A percentile compares a stretch with the other conserved stretches of the same genome.
These are phyloP conservation scores for Saturnispora besseyi DNA, from an alignment of 805 yeast species.

Conservation along the genomic window DNA sequence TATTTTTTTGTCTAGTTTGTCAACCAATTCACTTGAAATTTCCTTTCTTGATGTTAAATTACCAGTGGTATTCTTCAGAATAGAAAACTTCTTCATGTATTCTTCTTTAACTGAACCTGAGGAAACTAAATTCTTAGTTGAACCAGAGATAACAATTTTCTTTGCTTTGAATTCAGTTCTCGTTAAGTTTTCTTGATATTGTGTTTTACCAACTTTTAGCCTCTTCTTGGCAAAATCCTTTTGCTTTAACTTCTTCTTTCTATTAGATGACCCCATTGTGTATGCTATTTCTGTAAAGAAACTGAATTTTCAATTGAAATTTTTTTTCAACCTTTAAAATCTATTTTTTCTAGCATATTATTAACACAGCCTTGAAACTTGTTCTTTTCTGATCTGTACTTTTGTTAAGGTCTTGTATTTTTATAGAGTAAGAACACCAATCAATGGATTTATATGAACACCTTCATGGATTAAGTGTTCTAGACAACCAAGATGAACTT, in stretches of 20 bases:
- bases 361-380: constrained; percentile 8
- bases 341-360: not conserved
- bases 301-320: not conserved
- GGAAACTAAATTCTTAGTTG: constrained; percentile 19
- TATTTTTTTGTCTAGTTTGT: constrained; percentile 11
- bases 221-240: constrained; percentile 73
- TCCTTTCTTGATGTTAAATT: constrained; percentile 17
- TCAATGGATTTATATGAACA: constrained; percentile 1
- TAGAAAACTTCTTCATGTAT: constrained; percentile 48
- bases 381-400: not conserved
- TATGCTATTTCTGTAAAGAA: not conserved
- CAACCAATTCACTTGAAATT: constrained; percentile 13
- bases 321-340: not conserved
- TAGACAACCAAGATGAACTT: not conserved
- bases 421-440: not conserved
- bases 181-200: constrained; percentile 66
- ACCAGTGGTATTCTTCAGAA: constrained; percentile 45
- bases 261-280: constrained; percentile 38
- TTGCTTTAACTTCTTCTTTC: constrained; percentile 53
- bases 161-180: constrained; percentile 79
- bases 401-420: not conserved
- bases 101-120: constrained; percentile 5
- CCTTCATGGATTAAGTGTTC: not conserved
- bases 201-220: constrained; percentile 80
- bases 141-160: constrained; percentile 29